These are phyloP conservation scores for Physcomitrellopsis africana DNA, from an alignment of 225 moss, liverwort and hornwort genomes.

Conservation along the genomic window DNA sequence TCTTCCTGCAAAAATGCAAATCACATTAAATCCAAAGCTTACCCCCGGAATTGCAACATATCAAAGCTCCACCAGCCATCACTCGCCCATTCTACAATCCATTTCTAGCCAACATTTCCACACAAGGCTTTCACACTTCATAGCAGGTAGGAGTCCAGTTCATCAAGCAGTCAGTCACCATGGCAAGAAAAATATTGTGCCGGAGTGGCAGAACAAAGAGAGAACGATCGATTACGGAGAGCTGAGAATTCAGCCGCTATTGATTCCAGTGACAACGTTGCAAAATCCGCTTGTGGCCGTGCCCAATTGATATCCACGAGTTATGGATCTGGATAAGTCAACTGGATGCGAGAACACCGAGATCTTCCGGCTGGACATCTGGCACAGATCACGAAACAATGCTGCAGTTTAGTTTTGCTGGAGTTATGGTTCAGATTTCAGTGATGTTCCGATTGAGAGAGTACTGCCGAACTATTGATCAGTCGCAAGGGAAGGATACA, in stretches of 20 bases:
- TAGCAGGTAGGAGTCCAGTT: too few relatives aligned
- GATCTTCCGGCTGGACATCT: too few relatives aligned
- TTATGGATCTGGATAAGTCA: conserved; percentile 20
- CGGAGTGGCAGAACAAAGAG: neutral
- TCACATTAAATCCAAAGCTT: neutral
- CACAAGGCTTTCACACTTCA: neutral
- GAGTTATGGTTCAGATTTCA: too few relatives aligned
- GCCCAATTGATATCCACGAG: conserved; percentile 21
- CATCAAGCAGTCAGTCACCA: too few relatives aligned
- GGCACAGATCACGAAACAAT: too few relatives aligned
- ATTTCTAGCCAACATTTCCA: neutral
- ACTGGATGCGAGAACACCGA: neutral
- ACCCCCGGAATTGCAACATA: neutral
- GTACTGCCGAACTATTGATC: too few relatives aligned
- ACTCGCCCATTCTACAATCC: neutral
- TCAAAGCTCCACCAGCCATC: neutral
- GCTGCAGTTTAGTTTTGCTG: too few relatives aligned
- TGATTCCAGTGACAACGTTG: neutral
- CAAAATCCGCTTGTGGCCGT: neutral
- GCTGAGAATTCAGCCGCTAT: conserved; percentile 15
- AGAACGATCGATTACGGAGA: neutral
- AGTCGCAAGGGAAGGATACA: too few relatives aligned
- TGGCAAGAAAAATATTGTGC: neutral
- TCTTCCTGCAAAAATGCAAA: neutral
- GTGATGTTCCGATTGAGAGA: too few relatives aligned